Evolutionary conservation across 2,329 filamentous ascomycete genomes (phyloP).

Genomic region (Fusarium coicis): DNA sequence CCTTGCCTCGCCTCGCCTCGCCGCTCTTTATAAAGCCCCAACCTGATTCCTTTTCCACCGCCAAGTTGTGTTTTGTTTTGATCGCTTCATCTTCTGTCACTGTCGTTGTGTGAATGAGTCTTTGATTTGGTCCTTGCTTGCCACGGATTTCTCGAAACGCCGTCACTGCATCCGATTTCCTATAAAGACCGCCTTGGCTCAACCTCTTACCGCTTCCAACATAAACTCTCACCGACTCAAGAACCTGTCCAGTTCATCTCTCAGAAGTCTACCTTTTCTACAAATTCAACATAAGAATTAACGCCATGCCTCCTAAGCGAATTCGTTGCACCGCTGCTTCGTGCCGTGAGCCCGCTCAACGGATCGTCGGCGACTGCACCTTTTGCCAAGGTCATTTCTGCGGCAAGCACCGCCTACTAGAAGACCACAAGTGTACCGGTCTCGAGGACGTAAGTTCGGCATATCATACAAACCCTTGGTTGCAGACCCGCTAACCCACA

Average conservation of each 20-base stretch:
- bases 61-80: neutral
- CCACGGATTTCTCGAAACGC: slow-evolving; percentile 21
- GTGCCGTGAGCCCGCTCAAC: slow-evolving; percentile 87
- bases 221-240: slow-evolving; percentile 29
- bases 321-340: slow-evolving; percentile 88
- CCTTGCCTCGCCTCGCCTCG: slow-evolving; percentile 31
- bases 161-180: slow-evolving; percentile 22
- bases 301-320: slow-evolving; percentile 76
- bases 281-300: slow-evolving; percentile 6
- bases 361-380: slow-evolving; percentile 94
- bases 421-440: slow-evolving; percentile 92
- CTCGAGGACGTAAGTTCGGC: slow-evolving; percentile 79
- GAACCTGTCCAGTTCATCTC: slow-evolving; percentile 2
- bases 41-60: slow-evolving; percentile 15
- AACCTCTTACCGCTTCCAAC: slow-evolving; percentile 21
- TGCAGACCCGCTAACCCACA: slow-evolving; percentile 6
- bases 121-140: slow-evolving; percentile 27
- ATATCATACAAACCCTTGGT: neutral
- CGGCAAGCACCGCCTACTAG: slow-evolving; percentile 91
- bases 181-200: slow-evolving; percentile 1
- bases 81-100: slow-evolving; percentile 26
- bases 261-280: neutral
- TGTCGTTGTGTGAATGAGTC: slow-evolving; percentile 33
- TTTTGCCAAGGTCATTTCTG: slow-evolving; percentile 97
- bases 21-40: slow-evolving; percentile 41